A percentile compares a stretch with the other conserved stretches of the same genome.
Conservation (phyloP, 1,284 basidiomycete genomes). For the Cryptococcus sp. region DNA sequence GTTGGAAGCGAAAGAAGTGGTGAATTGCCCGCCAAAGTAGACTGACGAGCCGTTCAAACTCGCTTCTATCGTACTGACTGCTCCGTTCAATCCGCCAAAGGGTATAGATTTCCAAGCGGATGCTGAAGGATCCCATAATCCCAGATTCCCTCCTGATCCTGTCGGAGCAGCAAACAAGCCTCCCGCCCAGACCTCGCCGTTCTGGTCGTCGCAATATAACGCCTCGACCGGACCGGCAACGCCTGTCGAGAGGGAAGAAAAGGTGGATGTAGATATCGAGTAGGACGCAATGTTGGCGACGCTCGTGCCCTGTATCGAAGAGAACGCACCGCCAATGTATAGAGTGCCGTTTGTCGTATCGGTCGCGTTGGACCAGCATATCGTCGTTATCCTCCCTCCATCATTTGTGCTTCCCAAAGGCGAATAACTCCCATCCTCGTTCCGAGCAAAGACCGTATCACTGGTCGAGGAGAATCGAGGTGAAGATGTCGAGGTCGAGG, state of each 20-base stretch:
- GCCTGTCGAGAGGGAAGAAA: slow-evolving; percentile 31
- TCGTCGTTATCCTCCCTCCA: slow-evolving; percentile 36
- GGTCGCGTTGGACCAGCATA: slow-evolving; percentile 32
- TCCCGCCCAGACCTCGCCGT: slow-evolving; percentile 74
- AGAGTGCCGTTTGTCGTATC: slow-evolving; percentile 29
- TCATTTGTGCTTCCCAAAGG: slow-evolving; percentile 34
- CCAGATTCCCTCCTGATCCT: slow-evolving; percentile 58
- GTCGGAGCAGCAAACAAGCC: slow-evolving; percentile 61
- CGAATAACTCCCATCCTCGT: slow-evolving; percentile 18
- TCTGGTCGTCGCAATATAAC: slow-evolving; percentile 72
- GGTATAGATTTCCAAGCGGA: slow-evolving; percentile 61
- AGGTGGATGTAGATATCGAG: slow-evolving; percentile 18
- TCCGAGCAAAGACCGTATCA: slow-evolving; percentile 32
- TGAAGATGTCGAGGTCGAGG: slow-evolving; percentile 17
- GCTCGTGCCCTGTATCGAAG: slow-evolving; percentile 22
- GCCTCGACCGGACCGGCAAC: slow-evolving; percentile 64
- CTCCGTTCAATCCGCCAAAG: slow-evolving; percentile 75
- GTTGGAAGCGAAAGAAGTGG: slow-evolving; percentile 63
- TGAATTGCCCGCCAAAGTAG: slow-evolving; percentile 83
- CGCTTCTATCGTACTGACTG: slow-evolving; percentile 70
- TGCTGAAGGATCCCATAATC: slow-evolving; percentile 65
- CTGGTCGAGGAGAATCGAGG: slow-evolving; percentile 28
- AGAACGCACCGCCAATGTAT: slow-evolving; percentile 42
- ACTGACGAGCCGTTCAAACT: slow-evolving; percentile 67
- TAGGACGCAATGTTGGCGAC: slow-evolving; percentile 35